Conservation (phyloP, 148 eudicot genomes). For the Drosera capensis region DNA sequence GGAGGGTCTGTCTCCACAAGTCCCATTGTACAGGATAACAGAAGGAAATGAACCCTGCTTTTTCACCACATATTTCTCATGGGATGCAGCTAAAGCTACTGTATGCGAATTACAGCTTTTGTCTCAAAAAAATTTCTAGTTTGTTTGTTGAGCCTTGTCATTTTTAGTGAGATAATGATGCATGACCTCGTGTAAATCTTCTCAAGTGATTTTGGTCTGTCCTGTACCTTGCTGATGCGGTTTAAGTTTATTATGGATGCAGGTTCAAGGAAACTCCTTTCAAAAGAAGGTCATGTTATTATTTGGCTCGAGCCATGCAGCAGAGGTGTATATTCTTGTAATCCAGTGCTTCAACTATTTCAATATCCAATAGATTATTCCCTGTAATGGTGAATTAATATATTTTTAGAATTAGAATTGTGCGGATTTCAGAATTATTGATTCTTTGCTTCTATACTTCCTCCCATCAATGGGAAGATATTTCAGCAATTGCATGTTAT, state of each 20-base stretch:
- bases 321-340: conserved; percentile 35
- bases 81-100: conserved; percentile 88
- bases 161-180: neutral
- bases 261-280: conserved; percentile 93
- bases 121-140: conserved; percentile 1
- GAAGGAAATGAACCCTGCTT: conserved; percentile 98
- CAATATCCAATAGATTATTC: no score
- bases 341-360: no score
- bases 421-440: no score
- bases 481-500: no score
- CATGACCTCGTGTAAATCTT: neutral
- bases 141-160: no score
- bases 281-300: conserved; percentile 85
- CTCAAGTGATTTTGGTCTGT: no score
- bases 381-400: no score
- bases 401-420: no score
- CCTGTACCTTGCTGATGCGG: conserved; percentile 2
- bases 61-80: conserved; percentile 83
- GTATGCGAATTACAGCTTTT: conserved; percentile 30
- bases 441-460: no score
- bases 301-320: conserved; percentile 57
- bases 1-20: conserved; percentile 67
- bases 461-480: no score
- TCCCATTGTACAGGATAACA: conserved; percentile 67
- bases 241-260: conserved; percentile 9